These are phyloP conservation scores for Tricholoma matsutake DNA, from an alignment of 768 basidiomycete species.

Conservation along the genomic window DNA sequence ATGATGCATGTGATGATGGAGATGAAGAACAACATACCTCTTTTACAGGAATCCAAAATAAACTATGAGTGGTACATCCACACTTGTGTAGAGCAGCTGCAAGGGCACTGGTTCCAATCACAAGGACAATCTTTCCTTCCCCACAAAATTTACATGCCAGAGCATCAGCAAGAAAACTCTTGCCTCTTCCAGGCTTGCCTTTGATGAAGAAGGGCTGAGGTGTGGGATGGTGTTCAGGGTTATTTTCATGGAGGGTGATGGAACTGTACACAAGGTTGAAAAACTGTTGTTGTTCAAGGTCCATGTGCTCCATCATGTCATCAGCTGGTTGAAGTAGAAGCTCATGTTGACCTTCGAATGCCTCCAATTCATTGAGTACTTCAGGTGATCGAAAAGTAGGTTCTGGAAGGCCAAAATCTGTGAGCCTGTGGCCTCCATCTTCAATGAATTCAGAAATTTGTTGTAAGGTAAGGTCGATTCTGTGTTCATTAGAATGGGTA, in stretches of 20 bases:
- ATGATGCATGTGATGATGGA: not conserved
- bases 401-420: too few relatives aligned
- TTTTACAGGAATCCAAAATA: conserved; percentile 8
- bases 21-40: not conserved
- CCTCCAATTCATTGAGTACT: not conserved
- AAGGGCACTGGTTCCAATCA: conserved; percentile 7
- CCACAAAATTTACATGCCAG: not conserved
- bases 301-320: not conserved
- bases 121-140: not conserved
- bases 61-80: conserved; percentile 5
- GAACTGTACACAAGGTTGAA: too few relatives aligned
- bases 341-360: not conserved
- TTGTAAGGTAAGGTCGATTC: not conserved
- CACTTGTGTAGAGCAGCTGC: conserved; percentile 6
- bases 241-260: not conserved
- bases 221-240: not conserved
- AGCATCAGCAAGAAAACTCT: not conserved
- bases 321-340: not conserved
- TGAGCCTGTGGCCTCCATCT: too few relatives aligned
- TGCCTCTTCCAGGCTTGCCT: not conserved
- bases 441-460: too few relatives aligned
- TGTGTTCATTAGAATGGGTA: not conserved
- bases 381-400: not conserved
- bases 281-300: not conserved
- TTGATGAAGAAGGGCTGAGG: not conserved